Evolutionary conservation across 805 yeast genomes (phyloP).

Genomic region (Blastobotrys mokoenaii): DNA sequence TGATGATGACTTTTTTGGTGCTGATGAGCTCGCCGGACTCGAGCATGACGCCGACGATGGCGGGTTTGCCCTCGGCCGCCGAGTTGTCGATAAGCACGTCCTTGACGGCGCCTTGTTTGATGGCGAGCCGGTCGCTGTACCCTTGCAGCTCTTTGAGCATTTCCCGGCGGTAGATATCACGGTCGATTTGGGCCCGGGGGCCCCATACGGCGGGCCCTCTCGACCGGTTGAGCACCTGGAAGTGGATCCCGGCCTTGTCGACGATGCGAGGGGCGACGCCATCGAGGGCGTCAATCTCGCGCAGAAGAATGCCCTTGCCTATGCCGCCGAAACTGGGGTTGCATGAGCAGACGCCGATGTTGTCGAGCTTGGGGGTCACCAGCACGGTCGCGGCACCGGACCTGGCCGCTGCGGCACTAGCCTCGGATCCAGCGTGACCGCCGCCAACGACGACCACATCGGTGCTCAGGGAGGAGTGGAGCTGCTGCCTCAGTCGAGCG

Average conservation of each 20-base stretch:
- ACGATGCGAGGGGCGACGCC: conserved; percentile 85
- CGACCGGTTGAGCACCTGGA: conserved; percentile 73
- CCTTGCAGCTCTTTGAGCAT: conserved; percentile 62
- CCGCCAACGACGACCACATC: conserved; percentile 92
- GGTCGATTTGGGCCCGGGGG: conserved; percentile 92
- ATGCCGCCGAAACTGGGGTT: conserved; percentile 98
- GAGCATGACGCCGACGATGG: conserved; percentile 63
- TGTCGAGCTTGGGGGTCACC: conserved; percentile 64
- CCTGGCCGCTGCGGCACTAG: conserved; percentile 88
- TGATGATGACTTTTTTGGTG: conserved; percentile 67
- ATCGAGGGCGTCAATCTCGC: conserved; percentile 94
- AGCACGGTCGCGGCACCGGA: conserved; percentile 63
- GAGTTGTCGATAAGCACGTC: conserved; percentile 65
- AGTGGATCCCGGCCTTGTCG: conserved; percentile 89
- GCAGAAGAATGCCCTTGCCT: conserved; percentile 87
- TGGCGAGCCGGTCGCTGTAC: conserved; percentile 46
- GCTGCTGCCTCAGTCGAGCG: not conserved
- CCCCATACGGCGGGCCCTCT: conserved; percentile 98
- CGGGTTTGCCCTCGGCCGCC: conserved; percentile 28
- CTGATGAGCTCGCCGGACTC: conserved; percentile 55
- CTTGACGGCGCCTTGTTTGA: conserved; percentile 70
- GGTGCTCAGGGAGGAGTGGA: conserved; percentile 5
- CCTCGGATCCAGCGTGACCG: conserved; percentile 99
- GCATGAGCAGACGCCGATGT: conserved; percentile 92
- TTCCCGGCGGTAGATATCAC: conserved; percentile 64